Percentiles rank a stretch among this genome's conserved stretches.
These are phyloP conservation scores for Phyllosticta paracitricarpa DNA, from an alignment of 2,329 filamentous ascomycete species.

Conservation along the genomic window DNA sequence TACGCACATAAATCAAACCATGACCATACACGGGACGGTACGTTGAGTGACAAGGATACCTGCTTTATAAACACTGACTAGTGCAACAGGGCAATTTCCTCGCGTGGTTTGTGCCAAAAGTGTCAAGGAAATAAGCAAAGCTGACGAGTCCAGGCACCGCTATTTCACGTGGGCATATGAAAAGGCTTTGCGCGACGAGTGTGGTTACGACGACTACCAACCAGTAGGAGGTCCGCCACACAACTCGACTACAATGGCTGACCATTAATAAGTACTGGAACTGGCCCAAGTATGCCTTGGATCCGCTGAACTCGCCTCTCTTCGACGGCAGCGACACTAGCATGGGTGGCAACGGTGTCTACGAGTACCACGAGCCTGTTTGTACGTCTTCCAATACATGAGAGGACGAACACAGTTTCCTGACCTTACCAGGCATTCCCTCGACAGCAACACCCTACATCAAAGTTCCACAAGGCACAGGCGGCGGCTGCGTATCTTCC, in stretches of 20 bases:
- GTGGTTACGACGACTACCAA: slow-evolving; percentile 32
- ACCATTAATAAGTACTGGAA: slow-evolving; percentile 36
- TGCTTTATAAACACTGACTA: neutral
- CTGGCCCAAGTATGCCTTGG: slow-evolving; percentile 39
- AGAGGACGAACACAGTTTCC: slow-evolving; percentile 13
- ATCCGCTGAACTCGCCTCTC: slow-evolving; percentile 38
- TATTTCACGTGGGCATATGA: slow-evolving; percentile 35
- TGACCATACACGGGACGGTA: slow-evolving; percentile 26
- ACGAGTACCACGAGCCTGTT: slow-evolving; percentile 5
- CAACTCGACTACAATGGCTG: neutral
- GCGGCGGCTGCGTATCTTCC: slow-evolving; percentile 44
- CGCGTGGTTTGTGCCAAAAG: neutral
- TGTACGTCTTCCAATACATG: neutral
- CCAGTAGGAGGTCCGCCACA: slow-evolving; percentile 14
- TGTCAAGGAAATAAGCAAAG: slow-evolving; percentile 5
- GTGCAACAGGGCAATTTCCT: slow-evolving; percentile 23
- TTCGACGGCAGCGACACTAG: slow-evolving; percentile 46
- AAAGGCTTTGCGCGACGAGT: slow-evolving; percentile 31
- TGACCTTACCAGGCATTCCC: slow-evolving; percentile 16
- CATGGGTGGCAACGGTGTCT: slow-evolving; percentile 37
- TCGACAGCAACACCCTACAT: slow-evolving; percentile 18
- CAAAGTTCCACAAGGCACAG: slow-evolving; percentile 39
- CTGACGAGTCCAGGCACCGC: slow-evolving; percentile 29
- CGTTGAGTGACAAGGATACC: neutral
- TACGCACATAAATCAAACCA: slow-evolving; percentile 27